Percentiles rank a stretch among this genome's conserved stretches.
phyloP scores from a whole-genome alignment of 2,329 filamentous ascomycete genomes.

The Botrytis paeoniae region DNA sequence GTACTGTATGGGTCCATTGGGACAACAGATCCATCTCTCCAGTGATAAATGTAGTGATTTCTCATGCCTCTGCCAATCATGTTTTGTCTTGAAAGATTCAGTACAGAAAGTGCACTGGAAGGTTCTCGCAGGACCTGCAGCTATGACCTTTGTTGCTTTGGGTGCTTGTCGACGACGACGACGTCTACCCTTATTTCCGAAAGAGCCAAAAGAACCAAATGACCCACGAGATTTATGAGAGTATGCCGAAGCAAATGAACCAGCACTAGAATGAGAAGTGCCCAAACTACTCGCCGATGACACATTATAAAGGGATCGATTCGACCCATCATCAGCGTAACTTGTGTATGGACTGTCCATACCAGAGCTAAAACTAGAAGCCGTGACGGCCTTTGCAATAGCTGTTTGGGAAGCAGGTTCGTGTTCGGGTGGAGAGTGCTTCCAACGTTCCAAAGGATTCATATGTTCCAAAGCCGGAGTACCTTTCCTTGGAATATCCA shows the following conservation, averaged over 20 bases:
- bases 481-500: constrained; percentile 68
- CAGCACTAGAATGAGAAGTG: constrained; percentile 58
- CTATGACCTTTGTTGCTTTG: constrained; percentile 46
- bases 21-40: constrained; percentile 63
- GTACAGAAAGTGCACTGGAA: constrained; percentile 67
- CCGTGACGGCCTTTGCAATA: constrained; percentile 59
- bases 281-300: constrained; percentile 60
- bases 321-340: constrained; percentile 59
- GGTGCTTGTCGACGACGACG: constrained; percentile 35
- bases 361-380: constrained; percentile 51
- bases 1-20: constrained; percentile 53
- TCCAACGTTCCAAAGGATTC: constrained; percentile 67
- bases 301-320: constrained; percentile 54
- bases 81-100: constrained; percentile 64
- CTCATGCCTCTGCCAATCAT: constrained; percentile 70
- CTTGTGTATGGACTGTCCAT: constrained; percentile 54
- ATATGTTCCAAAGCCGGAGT: constrained; percentile 54
- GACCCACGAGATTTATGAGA: constrained; percentile 58
- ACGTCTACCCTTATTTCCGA: constrained; percentile 33
- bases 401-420: constrained; percentile 63
- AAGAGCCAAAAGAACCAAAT: constrained; percentile 39
- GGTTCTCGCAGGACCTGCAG: constrained; percentile 44
- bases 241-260: constrained; percentile 57
- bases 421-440: constrained; percentile 66
- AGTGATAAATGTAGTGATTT: constrained; percentile 64